Evolutionary conservation across 2,329 filamentous ascomycete genomes (phyloP).

Genomic region (Cercospora beticola): DNA sequence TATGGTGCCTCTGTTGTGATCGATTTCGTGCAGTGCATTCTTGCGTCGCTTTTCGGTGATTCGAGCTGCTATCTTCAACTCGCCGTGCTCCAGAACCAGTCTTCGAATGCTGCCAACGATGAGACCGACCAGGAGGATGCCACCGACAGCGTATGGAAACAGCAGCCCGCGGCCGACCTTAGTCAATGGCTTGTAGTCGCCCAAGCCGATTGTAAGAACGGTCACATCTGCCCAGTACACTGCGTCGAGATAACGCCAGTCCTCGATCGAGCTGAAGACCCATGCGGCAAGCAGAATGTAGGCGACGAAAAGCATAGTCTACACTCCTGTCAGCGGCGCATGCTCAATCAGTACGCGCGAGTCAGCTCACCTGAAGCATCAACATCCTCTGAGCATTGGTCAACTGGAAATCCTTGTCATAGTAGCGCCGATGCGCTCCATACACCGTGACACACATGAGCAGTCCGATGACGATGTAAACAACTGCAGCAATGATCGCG

Average conservation of each 20-base stretch:
- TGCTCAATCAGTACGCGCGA: no score
- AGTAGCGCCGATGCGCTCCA: constrained; percentile 56
- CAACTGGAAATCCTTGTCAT: constrained; percentile 57
- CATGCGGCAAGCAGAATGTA: constrained; percentile 51
- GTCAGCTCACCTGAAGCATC: constrained; percentile 41
- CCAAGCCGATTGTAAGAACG: constrained; percentile 56
- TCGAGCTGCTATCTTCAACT: constrained; percentile 52
- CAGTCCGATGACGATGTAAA: constrained; percentile 58
- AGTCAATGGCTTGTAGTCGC: constrained; percentile 51
- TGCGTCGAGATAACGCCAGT: constrained; percentile 54
- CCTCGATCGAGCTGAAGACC: constrained; percentile 51
- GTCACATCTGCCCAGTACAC: constrained; percentile 60
- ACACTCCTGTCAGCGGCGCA: constrained; percentile 17
- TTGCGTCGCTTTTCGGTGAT: constrained; percentile 52
- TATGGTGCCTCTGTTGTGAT: constrained; percentile 44
- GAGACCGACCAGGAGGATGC: constrained; percentile 56
- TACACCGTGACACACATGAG: constrained; percentile 57
- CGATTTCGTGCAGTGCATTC: constrained; percentile 42
- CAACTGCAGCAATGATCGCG: constrained; percentile 56
- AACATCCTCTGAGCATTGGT: constrained; percentile 57
- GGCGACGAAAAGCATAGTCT: constrained; percentile 52
- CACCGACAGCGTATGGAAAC: constrained; percentile 57
- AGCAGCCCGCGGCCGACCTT: constrained; percentile 52
- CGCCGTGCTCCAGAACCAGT: constrained; percentile 52
- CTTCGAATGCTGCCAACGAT: constrained; percentile 56